phyloP scores from a whole-genome alignment of 2,329 filamentous ascomycete species.

The Mariannaea elegans region DNA sequence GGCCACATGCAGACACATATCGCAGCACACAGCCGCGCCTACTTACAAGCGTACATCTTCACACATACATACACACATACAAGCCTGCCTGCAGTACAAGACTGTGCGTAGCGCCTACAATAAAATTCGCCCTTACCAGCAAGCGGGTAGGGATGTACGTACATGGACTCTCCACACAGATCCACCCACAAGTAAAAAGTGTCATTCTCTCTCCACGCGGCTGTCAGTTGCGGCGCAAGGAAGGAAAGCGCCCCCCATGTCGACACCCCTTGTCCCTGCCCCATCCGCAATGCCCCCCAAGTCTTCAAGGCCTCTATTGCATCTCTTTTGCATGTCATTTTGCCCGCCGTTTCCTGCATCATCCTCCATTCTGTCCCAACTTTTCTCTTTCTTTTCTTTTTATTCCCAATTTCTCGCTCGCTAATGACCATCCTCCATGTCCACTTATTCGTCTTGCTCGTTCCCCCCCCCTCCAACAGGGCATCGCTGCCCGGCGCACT shows the following conservation, averaged over 20 bases:
- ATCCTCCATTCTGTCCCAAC: slow-evolving; percentile 9
- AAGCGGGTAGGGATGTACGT: not conserved
- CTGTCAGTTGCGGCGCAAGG: slow-evolving; percentile 34
- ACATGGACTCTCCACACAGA: slow-evolving; percentile 17
- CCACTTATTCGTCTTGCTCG: not conserved
- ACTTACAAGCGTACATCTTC: not conserved
- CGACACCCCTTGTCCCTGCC: slow-evolving; percentile 32
- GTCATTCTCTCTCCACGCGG: slow-evolving; percentile 23
- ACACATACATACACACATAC: not conserved
- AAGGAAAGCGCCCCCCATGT: slow-evolving; percentile 29
- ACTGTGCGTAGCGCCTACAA: no score
- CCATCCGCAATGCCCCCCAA: slow-evolving; percentile 39
- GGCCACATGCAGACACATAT: not conserved
- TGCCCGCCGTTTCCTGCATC: not conserved
- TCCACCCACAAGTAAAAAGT: slow-evolving; percentile 15
- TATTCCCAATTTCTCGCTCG: not conserved
- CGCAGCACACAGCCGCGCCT: not conserved
- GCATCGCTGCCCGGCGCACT: slow-evolving; percentile 13
- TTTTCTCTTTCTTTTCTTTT: not conserved
- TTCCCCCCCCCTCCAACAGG: not conserved
- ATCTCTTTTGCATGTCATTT: slow-evolving; percentile 1
- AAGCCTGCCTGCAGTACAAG: not conserved
- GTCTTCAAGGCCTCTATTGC: slow-evolving; percentile 13
- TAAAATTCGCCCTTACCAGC: no score
- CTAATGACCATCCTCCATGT: not conserved